Evolutionary conservation across 2,329 filamentous ascomycete genomes (phyloP), one percentile per base, ranked within the genome.

Genomic region (Sclerotinia trifoliorum): DNA sequence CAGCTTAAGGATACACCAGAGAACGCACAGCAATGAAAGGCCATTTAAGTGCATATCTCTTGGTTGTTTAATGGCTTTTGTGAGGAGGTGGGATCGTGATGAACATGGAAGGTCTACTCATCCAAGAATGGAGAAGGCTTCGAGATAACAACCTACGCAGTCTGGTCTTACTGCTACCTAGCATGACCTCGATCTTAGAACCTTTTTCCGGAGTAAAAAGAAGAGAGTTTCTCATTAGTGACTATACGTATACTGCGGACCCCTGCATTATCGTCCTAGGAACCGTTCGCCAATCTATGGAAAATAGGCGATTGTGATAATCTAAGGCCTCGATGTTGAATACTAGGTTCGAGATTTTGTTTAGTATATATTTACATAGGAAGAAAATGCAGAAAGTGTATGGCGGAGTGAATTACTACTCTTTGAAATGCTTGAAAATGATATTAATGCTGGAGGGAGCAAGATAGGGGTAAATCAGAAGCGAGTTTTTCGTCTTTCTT

Each of bases 221-320:
- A 42, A 42, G 13, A 42, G 4, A 42, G 13, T 3, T 15, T 42
- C 39, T 15, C 39, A 42, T 15, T 42, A 4, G 5, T 11, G 39
- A 42, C 39, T 42, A 2, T 15, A 42, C 13, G 10, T 42, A 2
- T 15, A 42, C 13, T 42, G 13, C 39, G 13, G 2, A 42, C 3
- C 10, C 11, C 11, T 39, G 26, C 10, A 17, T 48, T 11, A 5
- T n/a, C 4, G n/a, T 35, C 29, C 21, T 4, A n/a, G 8, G 11
- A 29, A 29, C 29, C 13, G 24, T 13, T 17, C 15, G 32, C 26
- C 51, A 54, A 54, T 54, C 29, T 19, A 5, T 26, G 51, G 29
- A 21, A 32, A 55, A 35, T 32, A 55, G 44, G 58, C 58, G 58
- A 32, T 44, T 49, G 21, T 39, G 57, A 61, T 26, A 61, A 48